phyloP scores from a whole-genome alignment of 202 grass and related monocot genomes.

The Digitaria exilis region DNA sequence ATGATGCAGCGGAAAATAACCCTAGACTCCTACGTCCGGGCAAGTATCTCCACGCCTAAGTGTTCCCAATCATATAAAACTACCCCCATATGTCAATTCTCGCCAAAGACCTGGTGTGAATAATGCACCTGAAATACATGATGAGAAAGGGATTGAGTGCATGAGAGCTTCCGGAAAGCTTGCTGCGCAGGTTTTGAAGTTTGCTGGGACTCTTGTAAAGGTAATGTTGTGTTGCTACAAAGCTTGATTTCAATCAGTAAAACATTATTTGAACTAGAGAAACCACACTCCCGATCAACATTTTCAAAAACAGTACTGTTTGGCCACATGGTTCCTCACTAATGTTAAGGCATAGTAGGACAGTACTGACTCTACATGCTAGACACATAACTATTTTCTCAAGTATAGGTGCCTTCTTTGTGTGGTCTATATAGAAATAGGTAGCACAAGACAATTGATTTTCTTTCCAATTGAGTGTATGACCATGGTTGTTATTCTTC shows the following conservation, averaged over 20 bases:
- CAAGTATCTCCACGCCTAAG: slow-evolving; percentile 79
- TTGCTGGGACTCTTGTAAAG: slow-evolving; percentile 81
- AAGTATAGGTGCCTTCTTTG: slow-evolving; percentile 1
- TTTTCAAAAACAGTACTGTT: not conserved
- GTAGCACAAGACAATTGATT: not conserved
- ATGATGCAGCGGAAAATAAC: slow-evolving; percentile 56
- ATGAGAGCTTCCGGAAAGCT: slow-evolving; percentile 94
- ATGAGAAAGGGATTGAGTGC: slow-evolving; percentile 82
- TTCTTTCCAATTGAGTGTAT: slow-evolving; percentile 29
- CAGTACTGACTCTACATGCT: slow-evolving; percentile 11
- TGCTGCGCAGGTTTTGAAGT: slow-evolving; percentile 89
- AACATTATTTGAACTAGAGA: slow-evolving; percentile 15
- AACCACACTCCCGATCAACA: not conserved
- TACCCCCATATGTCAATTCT: slow-evolving; percentile 79
- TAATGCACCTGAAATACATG: slow-evolving; percentile 78
- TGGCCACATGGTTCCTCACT: not conserved
- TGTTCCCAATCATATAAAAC: slow-evolving; percentile 81
- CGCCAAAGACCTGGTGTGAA: slow-evolving; percentile 59
- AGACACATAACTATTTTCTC: slow-evolving; percentile 1
- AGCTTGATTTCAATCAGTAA: not conserved
- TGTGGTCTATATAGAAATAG: slow-evolving; percentile 11
- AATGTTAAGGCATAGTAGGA: slow-evolving; percentile 9
- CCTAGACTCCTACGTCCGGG: slow-evolving; percentile 68
- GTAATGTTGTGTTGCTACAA: slow-evolving; percentile 55
- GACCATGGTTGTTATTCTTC: slow-evolving; percentile 22